A percentile compares a stretch with the other conserved stretches of the same genome.
These are phyloP conservation scores for Cicer bijugum DNA, from an alignment of 306 rosid species.

Conservation along the genomic window DNA sequence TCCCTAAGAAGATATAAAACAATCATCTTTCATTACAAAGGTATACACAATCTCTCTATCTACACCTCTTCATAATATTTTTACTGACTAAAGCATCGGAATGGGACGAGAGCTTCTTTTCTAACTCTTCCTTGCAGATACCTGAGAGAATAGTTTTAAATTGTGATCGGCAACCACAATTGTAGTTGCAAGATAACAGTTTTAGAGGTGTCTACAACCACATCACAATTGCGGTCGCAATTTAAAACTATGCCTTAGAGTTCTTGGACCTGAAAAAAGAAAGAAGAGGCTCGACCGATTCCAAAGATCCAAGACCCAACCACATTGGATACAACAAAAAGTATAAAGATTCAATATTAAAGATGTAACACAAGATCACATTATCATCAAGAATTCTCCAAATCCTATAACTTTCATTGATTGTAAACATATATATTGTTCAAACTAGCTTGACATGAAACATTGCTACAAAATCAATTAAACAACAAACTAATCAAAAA, in stretches of 20 bases:
- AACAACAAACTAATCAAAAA: conserved; percentile 41
- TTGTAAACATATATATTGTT: conserved; percentile 19
- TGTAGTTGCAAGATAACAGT: too few species aligned
- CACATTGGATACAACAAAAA: background rate
- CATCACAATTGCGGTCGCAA: too few species aligned
- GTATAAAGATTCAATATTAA: conserved; percentile 2
- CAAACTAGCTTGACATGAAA: conserved; percentile 28
- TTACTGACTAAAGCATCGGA: background rate
- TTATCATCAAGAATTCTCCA: conserved; percentile 20
- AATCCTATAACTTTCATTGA: conserved; percentile 41
- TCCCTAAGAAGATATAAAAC: background rate
- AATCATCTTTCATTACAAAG: background rate
- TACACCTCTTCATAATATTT: conserved; percentile 18
- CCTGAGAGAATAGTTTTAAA: too few species aligned
- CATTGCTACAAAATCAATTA: conserved; percentile 34
- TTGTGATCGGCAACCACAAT: too few species aligned
- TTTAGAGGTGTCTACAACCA: too few species aligned
- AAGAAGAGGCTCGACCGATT: too few species aligned
- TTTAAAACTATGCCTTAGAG: too few species aligned
- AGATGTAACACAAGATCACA: conserved; percentile 2
- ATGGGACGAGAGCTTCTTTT: background rate
- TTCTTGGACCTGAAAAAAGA: too few species aligned
- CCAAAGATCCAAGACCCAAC: background rate
- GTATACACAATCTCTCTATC: background rate
- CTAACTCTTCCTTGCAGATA: background rate